Evolutionary conservation across 73 alveolate species (phyloP).

Genomic region (Stentor roeselii): DNA sequence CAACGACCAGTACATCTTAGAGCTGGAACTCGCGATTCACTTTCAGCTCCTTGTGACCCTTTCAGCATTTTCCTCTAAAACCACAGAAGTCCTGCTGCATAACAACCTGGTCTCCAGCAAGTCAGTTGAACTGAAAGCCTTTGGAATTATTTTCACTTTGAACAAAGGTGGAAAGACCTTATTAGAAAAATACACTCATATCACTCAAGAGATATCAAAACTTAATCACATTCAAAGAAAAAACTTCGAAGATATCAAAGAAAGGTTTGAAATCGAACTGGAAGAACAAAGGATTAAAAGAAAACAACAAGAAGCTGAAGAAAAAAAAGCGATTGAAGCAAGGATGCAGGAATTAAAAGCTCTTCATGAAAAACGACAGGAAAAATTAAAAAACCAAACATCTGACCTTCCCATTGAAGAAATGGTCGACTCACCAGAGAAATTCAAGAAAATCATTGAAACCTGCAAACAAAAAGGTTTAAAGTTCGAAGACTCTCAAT

Average conservation of each 20-base stretch:
- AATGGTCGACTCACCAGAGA: conserved; percentile 59
- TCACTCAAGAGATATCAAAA: conserved; percentile 33
- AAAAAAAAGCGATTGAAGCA: conserved; percentile 38
- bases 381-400: conserved; percentile 25
- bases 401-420: not conserved
- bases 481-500: conserved; percentile 49
- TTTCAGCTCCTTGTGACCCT: conserved; percentile 42
- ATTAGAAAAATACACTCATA: conserved; percentile 39
- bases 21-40: conserved; percentile 48
- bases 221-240: conserved; percentile 51
- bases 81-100: conserved; percentile 39
- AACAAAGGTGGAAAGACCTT: conserved; percentile 45
- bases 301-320: conserved; percentile 55
- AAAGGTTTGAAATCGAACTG: conserved; percentile 38
- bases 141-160: conserved; percentile 41
- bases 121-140: conserved; percentile 46
- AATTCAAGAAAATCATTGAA: conserved; percentile 47
- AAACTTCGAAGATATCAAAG: conserved; percentile 40
- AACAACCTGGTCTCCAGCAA: conserved; percentile 45
- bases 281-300: conserved; percentile 50
- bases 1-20: conserved; percentile 42
- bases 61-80: conserved; percentile 31
- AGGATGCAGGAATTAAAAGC: conserved; percentile 43
- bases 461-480: conserved; percentile 34
- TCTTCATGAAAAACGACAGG: conserved; percentile 35